A percentile compares a stretch with the other conserved stretches of the same genome.
Evolutionary conservation across 2,329 filamentous ascomycete genomes (phyloP).

Genomic region (Colletotrichum liriopes): DNA sequence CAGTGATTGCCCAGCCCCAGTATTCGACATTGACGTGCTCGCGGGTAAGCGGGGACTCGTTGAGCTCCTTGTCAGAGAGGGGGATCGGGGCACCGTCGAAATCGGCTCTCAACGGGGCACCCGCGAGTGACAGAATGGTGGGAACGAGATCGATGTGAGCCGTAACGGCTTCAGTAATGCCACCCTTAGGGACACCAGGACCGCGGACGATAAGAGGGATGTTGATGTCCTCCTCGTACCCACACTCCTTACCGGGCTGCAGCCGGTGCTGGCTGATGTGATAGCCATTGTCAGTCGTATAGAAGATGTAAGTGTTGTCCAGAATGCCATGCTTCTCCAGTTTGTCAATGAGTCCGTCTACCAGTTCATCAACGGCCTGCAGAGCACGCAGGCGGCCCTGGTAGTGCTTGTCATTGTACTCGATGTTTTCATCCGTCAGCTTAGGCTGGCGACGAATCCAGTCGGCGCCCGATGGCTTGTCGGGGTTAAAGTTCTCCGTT

Average conservation of each 20-base stretch:
- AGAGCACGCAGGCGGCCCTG: constrained; percentile 59
- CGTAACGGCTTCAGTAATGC: constrained; percentile 57
- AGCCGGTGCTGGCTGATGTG: constrained; percentile 69
- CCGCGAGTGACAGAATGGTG: constrained; percentile 63
- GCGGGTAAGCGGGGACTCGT: constrained; percentile 45
- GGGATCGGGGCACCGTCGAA: constrained; percentile 68
- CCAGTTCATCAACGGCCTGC: constrained; percentile 63
- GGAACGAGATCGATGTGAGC: constrained; percentile 70
- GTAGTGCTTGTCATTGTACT: constrained; percentile 58
- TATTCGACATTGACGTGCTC: constrained; percentile 70
- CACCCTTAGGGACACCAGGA: constrained; percentile 59
- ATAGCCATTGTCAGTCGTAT: constrained; percentile 68
- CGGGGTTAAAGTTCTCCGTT: constrained; percentile 77
- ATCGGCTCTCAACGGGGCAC: constrained; percentile 56
- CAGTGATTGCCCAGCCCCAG: constrained; percentile 61
- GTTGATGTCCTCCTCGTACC: constrained; percentile 67
- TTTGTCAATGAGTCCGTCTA: constrained; percentile 55
- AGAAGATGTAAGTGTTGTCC: constrained; percentile 66
- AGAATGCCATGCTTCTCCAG: constrained; percentile 52
- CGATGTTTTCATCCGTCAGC: constrained; percentile 51
- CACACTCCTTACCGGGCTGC: constrained; percentile 66
- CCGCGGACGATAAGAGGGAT: constrained; percentile 67
- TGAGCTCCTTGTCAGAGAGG: constrained; percentile 45
- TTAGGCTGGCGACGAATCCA: constrained; percentile 60
- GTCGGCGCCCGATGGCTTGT: constrained; percentile 56